Base-by-base conservation (phyloP, 768 basidiomycete genomes). In the Rhodosporidiobolus odoratus region DNA sequence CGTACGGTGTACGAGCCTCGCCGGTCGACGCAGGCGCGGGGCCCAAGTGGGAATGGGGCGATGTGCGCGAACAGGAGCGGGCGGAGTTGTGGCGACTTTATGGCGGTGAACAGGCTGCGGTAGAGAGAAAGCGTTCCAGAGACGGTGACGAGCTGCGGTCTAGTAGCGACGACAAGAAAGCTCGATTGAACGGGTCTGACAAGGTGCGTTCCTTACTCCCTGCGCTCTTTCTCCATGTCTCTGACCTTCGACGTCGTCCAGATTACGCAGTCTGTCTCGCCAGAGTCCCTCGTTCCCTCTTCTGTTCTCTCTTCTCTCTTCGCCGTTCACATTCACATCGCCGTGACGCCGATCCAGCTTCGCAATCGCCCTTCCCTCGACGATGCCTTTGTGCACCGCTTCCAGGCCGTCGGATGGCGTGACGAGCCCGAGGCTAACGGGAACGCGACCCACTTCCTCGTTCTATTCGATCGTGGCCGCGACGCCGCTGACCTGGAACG, bases 21-120 rank as follows among this genome's bases (percentile, higher is more conserved):
- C n/a, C 48, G 48, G 7, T 56, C 15, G 34, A 5, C 16, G 54
- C 15, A 23, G 34, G 30, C 23, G n/a, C 10, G 15, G 47, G 47
- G 12, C 48, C 61, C 37, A 21, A 17, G 48, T 62, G 61, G 61
- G n/a, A 27, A 27, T 62, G 61, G 61, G 61, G 61, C 6, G 50
- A 52, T 30, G 61, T 62, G 10, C 16, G 61, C 35, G 48, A 50
- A 37, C n/a, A 52, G 0, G 61, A 52, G 48, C 15, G 61, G 16
- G 35, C 0, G 35, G 37, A 15, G 27, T 4, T 62, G 35, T 52
- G 61, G 61, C 25, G 27, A 41, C 10, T 1, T 2, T 30, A 19
- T 6, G 10, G 45, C 13, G 37, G 10, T 9, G 21, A 35, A 2
- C 32, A 40, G 17, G 48, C 48, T 10, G 23, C 9, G 48, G 23